Percentiles rank a stretch among this genome's conserved stretches.
These are phyloP conservation scores for Penicillium riverlandense DNA, from an alignment of 495 filamentous ascomycete species.

Conservation along the genomic window DNA sequence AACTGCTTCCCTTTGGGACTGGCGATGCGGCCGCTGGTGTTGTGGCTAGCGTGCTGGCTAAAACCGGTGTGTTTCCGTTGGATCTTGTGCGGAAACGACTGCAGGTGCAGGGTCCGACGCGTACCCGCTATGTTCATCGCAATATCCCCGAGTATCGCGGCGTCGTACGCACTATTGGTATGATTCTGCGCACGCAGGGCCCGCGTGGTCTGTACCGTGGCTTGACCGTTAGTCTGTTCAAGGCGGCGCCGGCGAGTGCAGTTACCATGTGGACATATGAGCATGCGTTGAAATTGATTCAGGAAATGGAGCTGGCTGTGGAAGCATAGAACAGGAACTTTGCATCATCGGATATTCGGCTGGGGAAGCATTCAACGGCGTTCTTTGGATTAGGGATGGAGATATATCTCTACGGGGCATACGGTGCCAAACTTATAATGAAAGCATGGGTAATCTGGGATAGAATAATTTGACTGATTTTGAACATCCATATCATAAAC, in stretches of 20 bases:
- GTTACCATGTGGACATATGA: conserved; percentile 99
- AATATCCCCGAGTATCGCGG: conserved; percentile 82
- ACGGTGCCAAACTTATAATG: too few relatives aligned
- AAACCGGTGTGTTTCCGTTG: conserved; percentile 88
- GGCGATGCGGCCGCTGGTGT: conserved; percentile 78
- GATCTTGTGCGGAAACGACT: conserved; percentile 88
- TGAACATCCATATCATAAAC: not conserved
- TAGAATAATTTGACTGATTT: conserved; percentile 1
- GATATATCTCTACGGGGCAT: not conserved
- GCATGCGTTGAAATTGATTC: conserved; percentile 52
- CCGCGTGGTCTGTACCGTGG: conserved; percentile 79
- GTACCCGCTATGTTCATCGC: conserved; percentile 68
- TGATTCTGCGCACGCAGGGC: conserved; percentile 68
- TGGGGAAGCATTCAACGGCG: conserved; percentile 6
- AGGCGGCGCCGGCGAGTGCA: conserved; percentile 90
- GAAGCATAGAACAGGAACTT: conserved; percentile 2
- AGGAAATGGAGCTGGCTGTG: conserved; percentile 32
- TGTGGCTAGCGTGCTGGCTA: conserved; percentile 68
- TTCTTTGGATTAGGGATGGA: not conserved
- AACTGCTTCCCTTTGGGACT: conserved; percentile 60
- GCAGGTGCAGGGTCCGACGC: conserved; percentile 89
- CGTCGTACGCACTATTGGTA: conserved; percentile 52
- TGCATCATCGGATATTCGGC: not conserved
- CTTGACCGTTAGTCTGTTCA: conserved; percentile 79
- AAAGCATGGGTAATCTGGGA: not conserved